Conservation (phyloP, 441 rosid genomes). For the Adansonia grandidieri region DNA sequence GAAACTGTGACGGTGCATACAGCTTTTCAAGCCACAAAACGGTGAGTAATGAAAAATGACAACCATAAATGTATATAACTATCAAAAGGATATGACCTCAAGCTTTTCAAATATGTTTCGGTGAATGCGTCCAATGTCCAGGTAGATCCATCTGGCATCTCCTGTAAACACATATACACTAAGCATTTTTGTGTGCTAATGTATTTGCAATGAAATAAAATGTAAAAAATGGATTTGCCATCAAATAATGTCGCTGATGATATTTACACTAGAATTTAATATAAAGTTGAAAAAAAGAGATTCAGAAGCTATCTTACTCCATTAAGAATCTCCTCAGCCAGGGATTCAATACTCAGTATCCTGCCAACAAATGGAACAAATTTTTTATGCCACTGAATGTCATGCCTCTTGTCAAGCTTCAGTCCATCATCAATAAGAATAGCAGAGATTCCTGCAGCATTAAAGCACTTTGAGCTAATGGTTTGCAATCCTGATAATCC, state of each 20-base stretch:
- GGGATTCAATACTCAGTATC: conserved; percentile 73
- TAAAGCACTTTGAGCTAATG: conserved; percentile 62
- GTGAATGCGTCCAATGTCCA: conserved; percentile 80
- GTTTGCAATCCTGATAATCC: conserved; percentile 54
- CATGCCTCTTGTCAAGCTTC: conserved; percentile 71
- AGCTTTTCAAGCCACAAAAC: neutral
- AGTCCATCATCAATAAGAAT: conserved; percentile 88
- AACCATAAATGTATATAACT: conserved; percentile 20
- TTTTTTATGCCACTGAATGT: conserved; percentile 65
- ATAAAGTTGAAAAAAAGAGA: neutral
- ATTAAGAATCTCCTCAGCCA: conserved; percentile 82
- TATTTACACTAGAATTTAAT: neutral
- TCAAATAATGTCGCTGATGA: neutral
- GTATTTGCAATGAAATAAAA: neutral
- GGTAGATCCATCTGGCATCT: conserved; percentile 42
- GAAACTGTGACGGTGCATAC: conserved; percentile 3
- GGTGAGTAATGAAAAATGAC: conserved; percentile 14
- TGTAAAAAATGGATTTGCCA: neutral
- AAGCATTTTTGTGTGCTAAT: neutral
- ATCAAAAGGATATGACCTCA: conserved; percentile 85
- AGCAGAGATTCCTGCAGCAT: conserved; percentile 73
- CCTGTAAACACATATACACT: conserved; percentile 40
- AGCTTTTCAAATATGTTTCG: conserved; percentile 50
- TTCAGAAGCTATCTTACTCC: conserved; percentile 42
- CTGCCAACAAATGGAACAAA: conserved; percentile 76